Evolutionary conservation across 208 protist species (phyloP).

Genomic region (Tritrichomonas musculus): DNA sequence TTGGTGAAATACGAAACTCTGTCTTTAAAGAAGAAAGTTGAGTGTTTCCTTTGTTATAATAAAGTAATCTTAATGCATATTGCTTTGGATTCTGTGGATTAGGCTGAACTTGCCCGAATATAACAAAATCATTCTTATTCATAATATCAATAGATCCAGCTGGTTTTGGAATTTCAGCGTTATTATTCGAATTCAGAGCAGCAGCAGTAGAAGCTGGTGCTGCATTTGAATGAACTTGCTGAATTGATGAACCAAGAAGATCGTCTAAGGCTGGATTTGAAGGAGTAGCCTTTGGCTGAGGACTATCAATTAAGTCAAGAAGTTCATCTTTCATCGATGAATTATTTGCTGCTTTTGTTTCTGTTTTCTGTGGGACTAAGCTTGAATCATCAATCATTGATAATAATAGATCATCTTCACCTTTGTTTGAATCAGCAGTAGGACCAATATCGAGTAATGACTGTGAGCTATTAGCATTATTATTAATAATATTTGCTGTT

Average conservation of each 20-base stretch:
- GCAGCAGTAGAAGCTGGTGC: too few relatives aligned
- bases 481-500: background rate
- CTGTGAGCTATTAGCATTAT: too few relatives aligned
- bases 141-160: background rate
- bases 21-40: background rate
- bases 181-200: too few relatives aligned
- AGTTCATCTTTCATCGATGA: background rate
- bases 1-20: too few relatives aligned
- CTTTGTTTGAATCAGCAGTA: background rate
- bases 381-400: background rate
- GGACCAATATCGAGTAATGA: background rate
- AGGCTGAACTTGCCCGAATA: background rate
- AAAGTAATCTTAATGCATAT: background rate
- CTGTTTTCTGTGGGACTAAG: too few relatives aligned
- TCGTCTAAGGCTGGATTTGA: background rate
- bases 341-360: background rate
- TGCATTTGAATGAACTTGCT: background rate
- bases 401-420: background rate
- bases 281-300: too few relatives aligned
- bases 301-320: background rate
- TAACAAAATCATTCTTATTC: background rate
- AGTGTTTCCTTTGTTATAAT: too few relatives aligned
- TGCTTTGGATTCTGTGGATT: background rate
- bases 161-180: too few relatives aligned
- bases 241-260: background rate